Conservation (phyloP, 177 flowering plant genomes). For the Telopea speciosissima region DNA sequence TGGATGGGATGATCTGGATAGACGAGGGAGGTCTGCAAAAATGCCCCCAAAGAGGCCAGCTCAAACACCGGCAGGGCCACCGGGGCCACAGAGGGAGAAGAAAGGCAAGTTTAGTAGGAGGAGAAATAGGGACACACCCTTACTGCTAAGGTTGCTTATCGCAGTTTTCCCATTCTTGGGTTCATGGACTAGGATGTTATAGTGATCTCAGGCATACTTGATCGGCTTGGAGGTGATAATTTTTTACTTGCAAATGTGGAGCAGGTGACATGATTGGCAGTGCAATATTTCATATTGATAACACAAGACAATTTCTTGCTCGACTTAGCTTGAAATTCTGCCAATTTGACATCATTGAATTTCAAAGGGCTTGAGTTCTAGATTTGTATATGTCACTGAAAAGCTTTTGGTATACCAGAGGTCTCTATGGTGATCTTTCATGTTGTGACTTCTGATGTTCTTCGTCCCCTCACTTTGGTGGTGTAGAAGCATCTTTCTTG, state of each 20-base stretch:
- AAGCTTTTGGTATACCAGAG: not conserved
- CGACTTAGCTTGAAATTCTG: not conserved
- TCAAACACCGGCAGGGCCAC: constrained; percentile 7
- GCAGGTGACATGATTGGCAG: not conserved
- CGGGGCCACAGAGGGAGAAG: constrained; percentile 13
- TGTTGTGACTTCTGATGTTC: not conserved
- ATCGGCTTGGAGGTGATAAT: not conserved
- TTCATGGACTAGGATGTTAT: constrained; percentile 61
- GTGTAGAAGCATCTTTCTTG: no score
- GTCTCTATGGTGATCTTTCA: not conserved
- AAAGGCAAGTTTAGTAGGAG: constrained; percentile 36
- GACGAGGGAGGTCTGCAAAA: constrained; percentile 8
- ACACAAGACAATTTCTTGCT: not conserved
- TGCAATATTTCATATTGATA: no score
- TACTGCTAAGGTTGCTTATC: constrained; percentile 57
- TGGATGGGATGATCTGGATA: constrained; percentile 88
- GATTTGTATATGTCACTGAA: not conserved
- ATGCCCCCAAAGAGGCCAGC: constrained; percentile 15
- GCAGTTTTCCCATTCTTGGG: constrained; percentile 82
- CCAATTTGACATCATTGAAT: not conserved
- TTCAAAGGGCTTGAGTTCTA: not conserved
- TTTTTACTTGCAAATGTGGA: not conserved
- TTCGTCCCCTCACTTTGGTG: no score
- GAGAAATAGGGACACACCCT: constrained; percentile 43
- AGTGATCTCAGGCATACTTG: constrained; percentile 6